phyloP scores from a whole-genome alignment of 495 filamentous ascomycete species.

The Astrothelium macrocarpum region DNA sequence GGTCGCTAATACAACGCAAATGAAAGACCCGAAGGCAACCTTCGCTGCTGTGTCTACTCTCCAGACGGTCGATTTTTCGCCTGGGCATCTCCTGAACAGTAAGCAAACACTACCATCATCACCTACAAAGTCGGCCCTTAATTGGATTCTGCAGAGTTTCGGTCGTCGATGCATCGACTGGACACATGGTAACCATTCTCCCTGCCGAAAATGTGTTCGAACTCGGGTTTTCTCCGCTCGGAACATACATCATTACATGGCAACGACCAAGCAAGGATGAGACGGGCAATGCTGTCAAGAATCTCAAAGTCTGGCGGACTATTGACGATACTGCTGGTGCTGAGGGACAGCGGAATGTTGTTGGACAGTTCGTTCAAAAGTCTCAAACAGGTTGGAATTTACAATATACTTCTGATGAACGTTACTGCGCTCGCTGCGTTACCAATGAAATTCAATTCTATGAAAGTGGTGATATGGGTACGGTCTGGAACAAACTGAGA shows the following conservation, averaged over 20 bases:
- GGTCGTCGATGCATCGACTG: slow-evolving; percentile 71
- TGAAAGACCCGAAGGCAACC: slow-evolving; percentile 71
- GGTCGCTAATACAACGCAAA: slow-evolving; percentile 24
- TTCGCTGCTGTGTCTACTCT: slow-evolving; percentile 89
- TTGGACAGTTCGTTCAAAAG: slow-evolving; percentile 89
- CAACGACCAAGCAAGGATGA: slow-evolving; percentile 88
- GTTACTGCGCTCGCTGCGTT: slow-evolving; percentile 81
- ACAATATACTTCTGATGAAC: slow-evolving; percentile 90
- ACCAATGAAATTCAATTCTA: slow-evolving; percentile 98
- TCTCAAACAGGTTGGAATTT: slow-evolving; percentile 92
- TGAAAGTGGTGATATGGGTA: slow-evolving; percentile 70
- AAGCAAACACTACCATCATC: slow-evolving; percentile 20
- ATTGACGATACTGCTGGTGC: slow-evolving; percentile 43
- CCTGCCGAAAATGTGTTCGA: slow-evolving; percentile 78
- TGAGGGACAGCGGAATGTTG: slow-evolving; percentile 53
- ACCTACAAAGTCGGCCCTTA: slow-evolving; percentile 9
- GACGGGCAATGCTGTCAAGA: slow-evolving; percentile 84
- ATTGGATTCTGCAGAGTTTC: slow-evolving; percentile 53
- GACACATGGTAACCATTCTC: slow-evolving; percentile 65
- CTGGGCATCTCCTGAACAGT: slow-evolving; percentile 81
- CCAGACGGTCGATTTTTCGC: slow-evolving; percentile 92
- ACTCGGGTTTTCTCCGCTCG: slow-evolving; percentile 83
- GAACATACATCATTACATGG: slow-evolving; percentile 93
- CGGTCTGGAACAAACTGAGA: slow-evolving; percentile 88
- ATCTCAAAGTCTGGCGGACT: slow-evolving; percentile 90